phyloP scores from a whole-genome alignment of 106 monocot genomes.

The Platanthera guangdongensis region DNA sequence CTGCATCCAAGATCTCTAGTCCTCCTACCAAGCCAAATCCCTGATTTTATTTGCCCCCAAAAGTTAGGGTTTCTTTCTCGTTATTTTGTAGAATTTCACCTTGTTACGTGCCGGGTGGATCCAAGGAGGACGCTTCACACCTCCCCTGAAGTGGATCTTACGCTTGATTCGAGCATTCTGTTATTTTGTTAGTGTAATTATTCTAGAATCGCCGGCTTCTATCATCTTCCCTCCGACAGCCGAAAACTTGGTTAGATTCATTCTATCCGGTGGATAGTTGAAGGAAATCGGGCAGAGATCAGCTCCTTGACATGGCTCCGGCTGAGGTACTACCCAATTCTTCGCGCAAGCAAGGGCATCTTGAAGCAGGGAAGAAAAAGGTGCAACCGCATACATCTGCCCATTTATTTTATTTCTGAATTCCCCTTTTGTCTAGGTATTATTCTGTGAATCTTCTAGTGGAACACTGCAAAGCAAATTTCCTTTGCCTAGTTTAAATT shows the following conservation, averaged over 20 bases:
- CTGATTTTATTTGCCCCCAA: not conserved
- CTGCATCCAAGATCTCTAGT: constrained; percentile 1
- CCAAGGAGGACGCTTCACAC: too few species aligned
- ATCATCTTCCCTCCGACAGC: not conserved
- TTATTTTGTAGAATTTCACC: not conserved
- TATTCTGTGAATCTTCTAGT: not conserved
- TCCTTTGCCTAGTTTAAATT: not conserved
- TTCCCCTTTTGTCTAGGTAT: not conserved
- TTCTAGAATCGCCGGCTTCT: not conserved
- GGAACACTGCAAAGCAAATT: not conserved
- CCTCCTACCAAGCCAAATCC: not conserved
- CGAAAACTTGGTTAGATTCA: not conserved
- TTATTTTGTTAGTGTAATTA: not conserved
- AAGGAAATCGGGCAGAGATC: not conserved
- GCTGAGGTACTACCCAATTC: constrained; percentile 11
- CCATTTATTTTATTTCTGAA: not conserved
- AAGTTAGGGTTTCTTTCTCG: not conserved
- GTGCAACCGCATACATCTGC: constrained; percentile 4
- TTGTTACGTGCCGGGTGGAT: too few species aligned
- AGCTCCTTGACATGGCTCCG: constrained; percentile 13
- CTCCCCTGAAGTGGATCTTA: not conserved
- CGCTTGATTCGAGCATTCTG: not conserved
- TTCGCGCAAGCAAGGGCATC: constrained; percentile 20
- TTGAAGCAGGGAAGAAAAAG: constrained; percentile 26
- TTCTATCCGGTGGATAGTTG: not conserved